Conservation (phyloP, 495 filamentous ascomycete genomes). For the Neurospora discreta region DNA sequence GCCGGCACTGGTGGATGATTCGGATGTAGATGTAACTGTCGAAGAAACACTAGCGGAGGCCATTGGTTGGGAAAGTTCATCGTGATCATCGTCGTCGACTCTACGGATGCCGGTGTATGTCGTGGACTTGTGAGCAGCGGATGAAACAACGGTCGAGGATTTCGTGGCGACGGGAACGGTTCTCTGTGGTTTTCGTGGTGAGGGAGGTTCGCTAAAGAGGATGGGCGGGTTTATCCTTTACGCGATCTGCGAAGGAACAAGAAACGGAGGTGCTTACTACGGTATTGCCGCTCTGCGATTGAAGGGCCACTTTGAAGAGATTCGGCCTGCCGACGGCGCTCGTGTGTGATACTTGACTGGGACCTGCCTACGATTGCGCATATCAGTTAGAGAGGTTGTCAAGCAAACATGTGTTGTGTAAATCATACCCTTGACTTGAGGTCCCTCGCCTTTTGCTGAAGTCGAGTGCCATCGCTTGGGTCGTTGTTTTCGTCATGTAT, state of each 20-base stretch:
- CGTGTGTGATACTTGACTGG: constrained; percentile 39
- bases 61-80: background rate
- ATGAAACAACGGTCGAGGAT: background rate
- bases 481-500: constrained; percentile 70
- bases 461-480: constrained; percentile 31
- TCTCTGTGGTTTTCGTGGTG: constrained; percentile 20
- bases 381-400: constrained; percentile 18
- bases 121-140: background rate
- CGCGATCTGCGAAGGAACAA: constrained; percentile 51
- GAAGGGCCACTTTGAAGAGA: constrained; percentile 71
- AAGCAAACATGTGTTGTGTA: background rate
- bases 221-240: constrained; percentile 31
- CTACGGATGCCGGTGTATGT: background rate
- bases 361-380: constrained; percentile 34
- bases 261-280: constrained; percentile 46
- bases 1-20: constrained; percentile 17
- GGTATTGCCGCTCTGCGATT: constrained; percentile 48
- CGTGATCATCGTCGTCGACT: background rate
- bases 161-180: constrained; percentile 7
- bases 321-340: constrained; percentile 53
- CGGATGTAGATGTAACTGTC: constrained; percentile 12
- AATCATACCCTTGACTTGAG: constrained; percentile 46
- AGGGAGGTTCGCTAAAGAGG: constrained; percentile 22
- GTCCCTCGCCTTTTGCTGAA: constrained; percentile 39
- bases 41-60: constrained; percentile 4